phyloP scores from a whole-genome alignment of 805 yeast genomes.

The Pichia rugopelliculosa region DNA sequence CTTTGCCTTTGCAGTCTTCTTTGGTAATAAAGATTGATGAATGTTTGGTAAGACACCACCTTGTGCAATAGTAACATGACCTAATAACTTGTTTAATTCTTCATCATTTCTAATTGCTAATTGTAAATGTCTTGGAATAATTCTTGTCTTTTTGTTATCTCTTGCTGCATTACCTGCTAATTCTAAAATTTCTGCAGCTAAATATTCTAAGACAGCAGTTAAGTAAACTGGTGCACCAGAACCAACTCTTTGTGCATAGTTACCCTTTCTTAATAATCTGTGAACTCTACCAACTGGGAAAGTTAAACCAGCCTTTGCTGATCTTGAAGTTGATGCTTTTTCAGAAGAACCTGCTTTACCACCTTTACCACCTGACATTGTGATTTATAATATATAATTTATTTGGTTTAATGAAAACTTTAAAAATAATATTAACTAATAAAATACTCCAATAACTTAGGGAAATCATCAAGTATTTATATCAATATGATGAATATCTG shows the following conservation, averaged over 20 bases:
- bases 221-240: slow-evolving; percentile 98
- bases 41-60: slow-evolving; percentile 99
- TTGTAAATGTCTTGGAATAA: slow-evolving; percentile 97
- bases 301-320: slow-evolving; percentile 96
- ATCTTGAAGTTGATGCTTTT: slow-evolving; percentile 96
- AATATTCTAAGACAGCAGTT: slow-evolving; percentile 93
- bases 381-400: slow-evolving; percentile 7
- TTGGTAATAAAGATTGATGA: slow-evolving; percentile 80
- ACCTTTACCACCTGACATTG: slow-evolving; percentile 69
- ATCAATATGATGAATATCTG: background rate
- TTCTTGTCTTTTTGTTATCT: slow-evolving; percentile 98
- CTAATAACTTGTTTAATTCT: slow-evolving; percentile 89
- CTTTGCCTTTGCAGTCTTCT: slow-evolving; percentile 46
- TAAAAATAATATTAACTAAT: no score
- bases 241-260: slow-evolving; percentile 98
- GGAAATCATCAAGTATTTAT: slow-evolving; percentile 7
- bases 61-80: slow-evolving; percentile 93
- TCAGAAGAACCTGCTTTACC: slow-evolving; percentile 93
- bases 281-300: slow-evolving; percentile 99
- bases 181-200: slow-evolving; percentile 96
- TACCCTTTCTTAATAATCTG: slow-evolving; percentile 92
- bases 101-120: slow-evolving; percentile 98
- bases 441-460: no score
- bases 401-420: background rate
- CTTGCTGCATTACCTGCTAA: slow-evolving; percentile 99